Evolutionary conservation across 1,139 yeast genomes (phyloP), one percentile per base, ranked within the genome.

Genomic region (Petasospora rhodanensis): DNA sequence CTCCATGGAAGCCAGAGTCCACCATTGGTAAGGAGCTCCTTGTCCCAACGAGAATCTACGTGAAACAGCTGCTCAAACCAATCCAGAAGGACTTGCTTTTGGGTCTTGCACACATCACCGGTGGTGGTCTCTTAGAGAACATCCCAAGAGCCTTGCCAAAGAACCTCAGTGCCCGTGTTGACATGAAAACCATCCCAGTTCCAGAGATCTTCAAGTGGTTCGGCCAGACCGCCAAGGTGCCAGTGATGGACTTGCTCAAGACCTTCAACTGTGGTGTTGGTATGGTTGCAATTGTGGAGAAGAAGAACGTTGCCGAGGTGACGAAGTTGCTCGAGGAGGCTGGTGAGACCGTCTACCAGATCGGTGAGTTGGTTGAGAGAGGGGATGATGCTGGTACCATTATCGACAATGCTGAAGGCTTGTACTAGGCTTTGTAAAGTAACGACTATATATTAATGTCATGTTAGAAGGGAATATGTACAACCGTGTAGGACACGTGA

Each of bases 241-340:
- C 98, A 33, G 66, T 72, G 34, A 67, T 66, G 14, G 98, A 93
- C 59, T 76, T 86, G 45, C 67, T 86, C 54, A 89, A 86, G 70
- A 93, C 98, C 4, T 74, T 93, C 59, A 93, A 93, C 61, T 73
- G 89, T 72, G 99, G 99, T 63, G 74, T 93, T 49, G 99, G 98
- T 52, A 93, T 93, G 98, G 91, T 86, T 24, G 75, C 83, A 33
- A 82, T 91, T 51, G 96, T 86, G 22, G 73, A 71, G 51, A 52
- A 56, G 35, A 76, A 70, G 38, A 73, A 83, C 37, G 95, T 76
- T 15, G 75, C 67, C 2, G 63, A 65, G 43, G 81, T 79, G 13
- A 64, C 68, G 31, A 55, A 64, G 38, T 64, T 73, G 44, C 68
- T 91, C 43, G 61, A 66, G 47, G 63, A 65, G 35, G 78, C 76